Evolutionary conservation across 2,329 filamentous ascomycete species (phyloP), one percentile per base, ranked within the genome.

Genomic region (Neophaeococcomyces mojaviensis): DNA sequence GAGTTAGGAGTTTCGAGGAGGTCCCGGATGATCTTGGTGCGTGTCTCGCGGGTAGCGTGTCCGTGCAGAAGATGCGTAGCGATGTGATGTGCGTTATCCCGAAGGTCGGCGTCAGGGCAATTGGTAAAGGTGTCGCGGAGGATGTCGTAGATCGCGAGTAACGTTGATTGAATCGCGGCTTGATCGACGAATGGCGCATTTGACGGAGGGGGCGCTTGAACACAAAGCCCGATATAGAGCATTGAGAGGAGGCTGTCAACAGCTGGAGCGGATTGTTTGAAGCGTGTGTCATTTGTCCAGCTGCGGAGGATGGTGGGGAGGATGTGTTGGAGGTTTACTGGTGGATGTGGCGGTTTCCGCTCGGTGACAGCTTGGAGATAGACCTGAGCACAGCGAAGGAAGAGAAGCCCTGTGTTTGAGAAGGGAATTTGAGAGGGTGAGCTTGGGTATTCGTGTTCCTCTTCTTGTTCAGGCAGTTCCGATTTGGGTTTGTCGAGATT

Each of bases 371-470:
- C 32, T 19, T 49, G 16, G 8, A 48, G 30, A 20, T 44, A 55
- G 19, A 40, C 39, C 34, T 51, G 39, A 16, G 47, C 52, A 2
- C 51, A 49, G 12, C 46, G 39, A 9, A 55, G 45, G 39, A 54
- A 46, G 35, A 57, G 48, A 15, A 55, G 40, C 3, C 53, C 56
- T 3, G 50, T 49, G 19, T 42, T 19, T 4, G 56, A 52, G 18
- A 57, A 53, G 1, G 56, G 56, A 20, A 58, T 56, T 19, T 57
- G 49, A 39, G 50, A 47, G 18, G 56, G 55, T 9, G 50, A 50
- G 1, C 49, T 56, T 9, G 56, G 56, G 36, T 56, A 58, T 36
- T 57, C 56, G 20, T 50, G 35, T 40, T 52, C 49, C 18, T 52
- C 35, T 22, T 55, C 52, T 31, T 45, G 19, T 26, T 47, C 48